Evolutionary conservation across 768 basidiomycete species (phyloP).

Genomic region (Tremella mesenterica): DNA sequence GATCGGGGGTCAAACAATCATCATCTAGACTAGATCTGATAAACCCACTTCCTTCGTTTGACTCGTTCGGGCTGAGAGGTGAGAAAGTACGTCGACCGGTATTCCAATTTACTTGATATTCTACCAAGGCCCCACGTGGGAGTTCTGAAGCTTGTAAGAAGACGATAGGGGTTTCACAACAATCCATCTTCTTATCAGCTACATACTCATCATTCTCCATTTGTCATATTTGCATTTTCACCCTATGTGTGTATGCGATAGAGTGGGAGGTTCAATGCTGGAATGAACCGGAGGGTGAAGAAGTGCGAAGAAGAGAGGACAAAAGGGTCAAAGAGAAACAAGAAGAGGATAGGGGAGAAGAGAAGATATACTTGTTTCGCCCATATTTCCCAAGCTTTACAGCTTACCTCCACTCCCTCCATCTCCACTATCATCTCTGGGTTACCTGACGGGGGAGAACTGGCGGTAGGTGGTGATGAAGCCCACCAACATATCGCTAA

Average conservation of each 20-base stretch:
- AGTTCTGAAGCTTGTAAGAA: conserved; percentile 41
- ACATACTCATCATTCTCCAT: too few species aligned
- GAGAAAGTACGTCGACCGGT: conserved; percentile 22
- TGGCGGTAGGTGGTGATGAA: too few species aligned
- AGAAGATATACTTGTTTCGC: conserved; percentile 16
- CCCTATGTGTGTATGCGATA: too few species aligned
- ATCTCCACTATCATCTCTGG: too few species aligned
- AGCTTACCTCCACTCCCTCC: conserved; percentile 19
- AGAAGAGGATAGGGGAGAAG: too few species aligned
- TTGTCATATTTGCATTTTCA: too few species aligned
- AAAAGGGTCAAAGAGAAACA: not conserved
- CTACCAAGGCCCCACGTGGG: conserved; percentile 45
- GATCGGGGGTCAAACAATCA: conserved; percentile 6
- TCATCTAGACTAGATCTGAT: conserved; percentile 3
- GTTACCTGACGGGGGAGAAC: too few species aligned
- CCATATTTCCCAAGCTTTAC: conserved; percentile 32
- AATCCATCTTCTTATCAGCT: too few species aligned
- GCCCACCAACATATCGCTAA: conserved; percentile 64
- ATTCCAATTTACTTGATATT: conserved; percentile 46
- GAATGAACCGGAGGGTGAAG: too few species aligned
- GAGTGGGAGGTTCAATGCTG: too few species aligned
- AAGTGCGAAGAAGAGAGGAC: too few species aligned
- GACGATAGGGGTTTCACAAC: conserved; percentile 26
- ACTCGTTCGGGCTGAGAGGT: not conserved
- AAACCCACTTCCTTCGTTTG: not conserved